Evolutionary conservation across 495 filamentous ascomycete genomes (phyloP), one percentile per base, ranked within the genome.

Genomic region (Aspergillus carlsbadensis): DNA sequence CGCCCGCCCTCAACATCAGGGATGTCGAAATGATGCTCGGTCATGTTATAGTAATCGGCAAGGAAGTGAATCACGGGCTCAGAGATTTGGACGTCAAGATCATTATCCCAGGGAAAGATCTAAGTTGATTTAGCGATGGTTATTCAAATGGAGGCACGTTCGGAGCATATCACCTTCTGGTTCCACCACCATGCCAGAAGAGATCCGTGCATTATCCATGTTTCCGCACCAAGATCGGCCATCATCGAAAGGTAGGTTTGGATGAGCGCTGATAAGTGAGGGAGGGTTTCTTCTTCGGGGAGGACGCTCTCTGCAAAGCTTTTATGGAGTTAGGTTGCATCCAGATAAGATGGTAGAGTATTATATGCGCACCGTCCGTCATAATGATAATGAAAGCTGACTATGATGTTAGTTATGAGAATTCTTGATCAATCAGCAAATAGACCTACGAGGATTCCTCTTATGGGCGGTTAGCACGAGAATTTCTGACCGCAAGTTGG

Each of bases 111-210:
- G 11, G 84, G 84, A 65, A 87, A 74, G 58, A 86, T 82, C 72
- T 78, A 54, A 5, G 5, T 29, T 10, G 20, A 1, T 29, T 48
- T 17, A 43, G 52, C 51, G 18, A 56, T 40, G 15, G 21, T 39
- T 45, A 18, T 53, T 34, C 46, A 52, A 21, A 48, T 37, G 34
- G 14, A 40, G 18, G 10, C 24, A 18, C 15, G 1, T 31, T 52
- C 24, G 21, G 11, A 33, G 1, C 33, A 31, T 52, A 56, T 42
- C 50, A 77, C 78, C 70, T 78, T 78, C 46, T 76, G 75, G 63
- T 84, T 86, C 83, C 83, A 86, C 78, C 79, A 86, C 82, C 83
- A 85, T 20, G 81, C 78, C 24, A 86, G 67, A 45, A 86, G 72
- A 2, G 78, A 78, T 18, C 83, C 83, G 56, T 86, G 83, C 77